Evolutionary conservation across 352 stramenopile genomes (phyloP).

Genomic region (Globisporangium recalcitrans): DNA sequence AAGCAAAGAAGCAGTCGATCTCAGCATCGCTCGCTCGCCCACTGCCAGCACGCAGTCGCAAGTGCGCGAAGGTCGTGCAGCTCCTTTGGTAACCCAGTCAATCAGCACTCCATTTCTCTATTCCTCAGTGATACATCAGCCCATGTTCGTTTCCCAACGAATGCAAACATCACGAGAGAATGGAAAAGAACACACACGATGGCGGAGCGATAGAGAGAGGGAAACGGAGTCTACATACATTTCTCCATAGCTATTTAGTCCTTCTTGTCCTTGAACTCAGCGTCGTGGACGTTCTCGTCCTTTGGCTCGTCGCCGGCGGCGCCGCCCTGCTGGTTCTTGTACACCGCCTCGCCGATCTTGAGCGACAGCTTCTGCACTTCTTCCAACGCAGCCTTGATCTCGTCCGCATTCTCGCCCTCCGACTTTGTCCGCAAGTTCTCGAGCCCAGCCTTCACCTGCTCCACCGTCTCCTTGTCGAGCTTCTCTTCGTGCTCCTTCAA

Average conservation of each 20-base stretch:
- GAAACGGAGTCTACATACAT: slow-evolving; percentile 16
- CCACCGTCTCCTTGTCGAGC: slow-evolving; percentile 89
- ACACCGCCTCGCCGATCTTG: slow-evolving; percentile 98
- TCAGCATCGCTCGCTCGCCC: neutral
- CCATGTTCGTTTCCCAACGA: no score
- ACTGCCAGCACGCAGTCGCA: no score
- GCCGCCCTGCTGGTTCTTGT: slow-evolving; percentile 86
- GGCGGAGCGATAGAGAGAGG: no score
- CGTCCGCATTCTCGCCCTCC: slow-evolving; percentile 88
- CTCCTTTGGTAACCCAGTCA: neutral
- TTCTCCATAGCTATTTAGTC: slow-evolving; percentile 34
- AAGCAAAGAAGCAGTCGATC: neutral
- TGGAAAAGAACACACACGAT: no score
- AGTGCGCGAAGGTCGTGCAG: neutral
- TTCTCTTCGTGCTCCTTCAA: slow-evolving; percentile 95
- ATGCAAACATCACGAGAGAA: no score
- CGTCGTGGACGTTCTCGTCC: slow-evolving; percentile 94
- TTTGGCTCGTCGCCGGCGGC: slow-evolving; percentile 53
- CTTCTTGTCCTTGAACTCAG: slow-evolving; percentile 97
- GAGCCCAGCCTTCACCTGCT: slow-evolving; percentile 91
- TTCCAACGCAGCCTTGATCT: slow-evolving; percentile 91
- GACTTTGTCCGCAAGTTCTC: slow-evolving; percentile 86
- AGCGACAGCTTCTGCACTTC: slow-evolving; percentile 91
- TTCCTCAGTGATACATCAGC: no score
- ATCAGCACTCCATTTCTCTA: neutral